Conservation (phyloP, 1,139 yeast species). For the Suhomyces taliae region DNA sequence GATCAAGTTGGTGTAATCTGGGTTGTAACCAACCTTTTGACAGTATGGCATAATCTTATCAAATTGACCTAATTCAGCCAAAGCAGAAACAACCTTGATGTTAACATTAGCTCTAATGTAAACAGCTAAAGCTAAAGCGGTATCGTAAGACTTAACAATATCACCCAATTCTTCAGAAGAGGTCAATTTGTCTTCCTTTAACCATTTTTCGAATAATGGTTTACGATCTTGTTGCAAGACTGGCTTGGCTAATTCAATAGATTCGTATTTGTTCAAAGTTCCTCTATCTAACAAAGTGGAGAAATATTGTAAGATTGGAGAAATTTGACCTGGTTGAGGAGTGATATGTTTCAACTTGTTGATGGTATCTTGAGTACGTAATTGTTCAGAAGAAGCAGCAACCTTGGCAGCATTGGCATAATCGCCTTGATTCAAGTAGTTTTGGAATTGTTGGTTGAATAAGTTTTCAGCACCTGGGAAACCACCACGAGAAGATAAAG, state of each 20-base stretch:
- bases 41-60: conserved; percentile 95
- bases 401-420: conserved; percentile 92
- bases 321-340: conserved; percentile 94
- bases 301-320: conserved; percentile 92
- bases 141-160: conserved; percentile 83
- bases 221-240: conserved; percentile 95
- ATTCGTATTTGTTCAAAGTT: conserved; percentile 87
- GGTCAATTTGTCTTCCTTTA: conserved; percentile 90
- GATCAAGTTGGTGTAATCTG: conserved; percentile 86
- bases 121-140: conserved; percentile 85
- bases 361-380: conserved; percentile 94
- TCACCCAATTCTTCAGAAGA: conserved; percentile 97
- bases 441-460: conserved; percentile 89
- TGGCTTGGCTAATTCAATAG: conserved; percentile 93
- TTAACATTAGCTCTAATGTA: conserved; percentile 84
- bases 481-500: conserved; percentile 93
- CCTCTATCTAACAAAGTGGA: conserved; percentile 92
- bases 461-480: conserved; percentile 95
- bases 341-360: conserved; percentile 88
- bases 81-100: conserved; percentile 84
- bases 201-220: conserved; percentile 93
- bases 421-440: conserved; percentile 79
- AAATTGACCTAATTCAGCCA: conserved; percentile 95
- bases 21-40: conserved; percentile 82
- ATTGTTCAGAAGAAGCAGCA: conserved; percentile 92